These are phyloP conservation scores for Polytolypa hystricis DNA, from an alignment of 2,329 filamentous ascomycete genomes.

Conservation along the genomic window DNA sequence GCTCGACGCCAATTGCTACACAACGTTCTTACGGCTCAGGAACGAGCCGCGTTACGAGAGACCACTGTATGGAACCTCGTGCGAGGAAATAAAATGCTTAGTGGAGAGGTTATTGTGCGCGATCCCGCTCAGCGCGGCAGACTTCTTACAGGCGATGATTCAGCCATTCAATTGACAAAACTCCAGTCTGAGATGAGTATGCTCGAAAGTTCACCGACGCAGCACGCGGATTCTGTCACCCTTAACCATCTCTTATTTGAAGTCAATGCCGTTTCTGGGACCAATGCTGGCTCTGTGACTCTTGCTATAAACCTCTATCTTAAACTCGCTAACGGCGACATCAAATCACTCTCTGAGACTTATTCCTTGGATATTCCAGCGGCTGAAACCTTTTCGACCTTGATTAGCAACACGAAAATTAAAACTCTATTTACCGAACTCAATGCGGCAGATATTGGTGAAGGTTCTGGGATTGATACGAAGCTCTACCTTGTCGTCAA, in stretches of 20 bases:
- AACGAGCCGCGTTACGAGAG: slow-evolving; percentile 70
- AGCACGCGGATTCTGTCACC: slow-evolving; percentile 54
- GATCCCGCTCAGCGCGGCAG: slow-evolving; percentile 74
- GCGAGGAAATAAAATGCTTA: slow-evolving; percentile 84
- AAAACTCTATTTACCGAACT: slow-evolving; percentile 84
- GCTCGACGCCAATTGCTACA: slow-evolving; percentile 83
- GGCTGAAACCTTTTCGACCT: slow-evolving; percentile 56
- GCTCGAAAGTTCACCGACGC: slow-evolving; percentile 66
- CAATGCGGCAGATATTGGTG: slow-evolving; percentile 61
- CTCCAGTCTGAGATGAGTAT: slow-evolving; percentile 95
- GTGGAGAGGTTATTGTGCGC: slow-evolving; percentile 86
- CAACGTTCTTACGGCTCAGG: slow-evolving; percentile 79
- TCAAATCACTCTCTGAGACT: slow-evolving; percentile 66
- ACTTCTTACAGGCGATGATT: slow-evolving; percentile 83
- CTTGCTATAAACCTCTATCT: slow-evolving; percentile 68
- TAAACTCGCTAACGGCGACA: slow-evolving; percentile 52
- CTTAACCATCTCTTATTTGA: slow-evolving; percentile 76
- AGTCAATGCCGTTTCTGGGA: slow-evolving; percentile 68
- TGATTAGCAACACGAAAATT: slow-evolving; percentile 56
- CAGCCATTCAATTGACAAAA: slow-evolving; percentile 78
- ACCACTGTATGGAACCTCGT: slow-evolving; percentile 94
- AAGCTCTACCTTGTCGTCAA: slow-evolving; percentile 78
- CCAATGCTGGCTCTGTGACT: slow-evolving; percentile 62
- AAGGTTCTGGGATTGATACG: slow-evolving; percentile 49
- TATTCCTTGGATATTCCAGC: slow-evolving; percentile 69